A percentile compares a stretch with the other conserved stretches of the same genome.
Conservation (phyloP, 108 stramenopile species). For the Licmophora abbreviata region DNA sequence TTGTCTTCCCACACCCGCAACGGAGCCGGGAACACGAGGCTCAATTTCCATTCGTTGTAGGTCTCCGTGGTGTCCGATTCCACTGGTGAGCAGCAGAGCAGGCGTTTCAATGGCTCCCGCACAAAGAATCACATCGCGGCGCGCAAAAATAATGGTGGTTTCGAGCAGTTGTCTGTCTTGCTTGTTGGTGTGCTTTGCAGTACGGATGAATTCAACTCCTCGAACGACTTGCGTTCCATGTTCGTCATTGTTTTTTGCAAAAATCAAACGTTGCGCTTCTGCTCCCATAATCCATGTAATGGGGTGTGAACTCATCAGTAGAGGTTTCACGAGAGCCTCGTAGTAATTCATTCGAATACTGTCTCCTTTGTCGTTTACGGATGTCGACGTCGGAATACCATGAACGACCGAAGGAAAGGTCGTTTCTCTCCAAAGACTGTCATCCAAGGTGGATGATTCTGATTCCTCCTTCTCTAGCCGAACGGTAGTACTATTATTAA, state of each 20-base stretch:
- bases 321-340: slow-evolving; percentile 39
- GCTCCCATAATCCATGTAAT: slow-evolving; percentile 32
- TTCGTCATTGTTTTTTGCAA: slow-evolving; percentile 13
- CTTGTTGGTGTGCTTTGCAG: background rate
- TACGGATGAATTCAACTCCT: slow-evolving; percentile 18
- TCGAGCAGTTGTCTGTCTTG: background rate
- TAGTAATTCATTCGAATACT: slow-evolving; percentile 48
- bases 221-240: slow-evolving; percentile 16
- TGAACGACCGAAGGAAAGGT: too few relatives aligned
- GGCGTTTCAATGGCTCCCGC: slow-evolving; percentile 69
- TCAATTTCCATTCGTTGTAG: slow-evolving; percentile 21
- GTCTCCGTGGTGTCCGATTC: slow-evolving; percentile 39
- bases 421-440: background rate
- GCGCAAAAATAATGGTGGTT: slow-evolving; percentile 10
- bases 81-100: slow-evolving; percentile 48
- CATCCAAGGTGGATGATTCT: background rate
- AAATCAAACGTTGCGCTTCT: slow-evolving; percentile 48
- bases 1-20: slow-evolving; percentile 24
- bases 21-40: slow-evolving; percentile 14
- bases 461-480: too few relatives aligned
- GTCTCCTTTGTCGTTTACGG: background rate
- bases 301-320: slow-evolving; percentile 15
- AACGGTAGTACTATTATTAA: too few relatives aligned
- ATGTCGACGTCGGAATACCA: background rate
- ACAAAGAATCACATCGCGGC: slow-evolving; percentile 38